These are phyloP conservation scores for Oleoguttula mirabilis DNA, from an alignment of 495 filamentous ascomycete genomes.

Conservation along the genomic window DNA sequence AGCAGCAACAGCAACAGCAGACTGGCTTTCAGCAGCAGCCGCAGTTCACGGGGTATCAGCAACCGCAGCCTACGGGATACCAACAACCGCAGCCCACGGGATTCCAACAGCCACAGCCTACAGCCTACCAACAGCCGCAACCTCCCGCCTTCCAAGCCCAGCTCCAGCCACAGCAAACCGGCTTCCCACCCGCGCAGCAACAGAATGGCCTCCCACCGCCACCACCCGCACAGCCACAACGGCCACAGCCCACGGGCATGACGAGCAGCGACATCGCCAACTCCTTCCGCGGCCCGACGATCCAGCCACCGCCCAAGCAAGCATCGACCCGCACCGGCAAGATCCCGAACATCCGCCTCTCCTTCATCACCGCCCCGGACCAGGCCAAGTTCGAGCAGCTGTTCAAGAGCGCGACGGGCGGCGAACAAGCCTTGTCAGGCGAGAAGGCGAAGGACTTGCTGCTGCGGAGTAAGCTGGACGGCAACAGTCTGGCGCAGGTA, in stretches of 20 bases:
- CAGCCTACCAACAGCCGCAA: conserved; percentile 23
- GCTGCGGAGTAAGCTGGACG: conserved; percentile 72
- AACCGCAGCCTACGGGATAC: conserved; percentile 24
- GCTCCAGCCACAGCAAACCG: conserved; percentile 37
- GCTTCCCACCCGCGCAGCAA: too few species aligned
- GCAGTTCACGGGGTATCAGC: conserved; percentile 40
- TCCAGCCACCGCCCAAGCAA: conserved; percentile 43
- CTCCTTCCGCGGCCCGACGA: conserved; percentile 52
- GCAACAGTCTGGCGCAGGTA: conserved; percentile 70
- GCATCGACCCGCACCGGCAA: conserved; percentile 38
- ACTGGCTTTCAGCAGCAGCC: conserved; percentile 22
- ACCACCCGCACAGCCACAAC: conserved; percentile 26
- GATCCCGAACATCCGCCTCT: conserved; percentile 91
- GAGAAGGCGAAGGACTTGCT: conserved; percentile 85
- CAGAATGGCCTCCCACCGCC: conserved; percentile 36
- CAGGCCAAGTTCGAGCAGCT: conserved; percentile 97
- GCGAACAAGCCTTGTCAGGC: conserved; percentile 74
- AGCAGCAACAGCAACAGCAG: conserved; percentile 39
- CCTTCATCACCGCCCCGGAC: conserved; percentile 89
- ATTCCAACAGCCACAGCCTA: conserved; percentile 23
- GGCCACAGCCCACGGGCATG: conserved; percentile 37
- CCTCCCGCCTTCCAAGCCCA: conserved; percentile 17
- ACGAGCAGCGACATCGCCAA: conserved; percentile 77
- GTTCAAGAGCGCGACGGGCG: conserved; percentile 89
- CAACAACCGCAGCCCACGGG: conserved; percentile 22